Conservation (phyloP, 306 rosid genomes). For the Fragaria vesca region DNA sequence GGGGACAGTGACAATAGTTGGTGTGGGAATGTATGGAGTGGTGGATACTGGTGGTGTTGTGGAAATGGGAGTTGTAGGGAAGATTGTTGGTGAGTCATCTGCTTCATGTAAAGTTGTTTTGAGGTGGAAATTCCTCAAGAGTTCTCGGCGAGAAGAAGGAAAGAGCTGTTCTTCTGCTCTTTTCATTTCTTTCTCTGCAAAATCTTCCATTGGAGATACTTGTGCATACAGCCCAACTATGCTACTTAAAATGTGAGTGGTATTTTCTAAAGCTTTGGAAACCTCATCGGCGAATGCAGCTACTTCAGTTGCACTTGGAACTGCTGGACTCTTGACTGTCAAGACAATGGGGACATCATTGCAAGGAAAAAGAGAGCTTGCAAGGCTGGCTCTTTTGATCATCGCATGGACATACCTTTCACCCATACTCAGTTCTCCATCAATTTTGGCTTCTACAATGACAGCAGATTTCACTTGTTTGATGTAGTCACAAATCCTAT, state of each 20-base stretch:
- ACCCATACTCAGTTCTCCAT: conserved; percentile 36
- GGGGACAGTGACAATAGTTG: conserved; percentile 73
- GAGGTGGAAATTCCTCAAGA: conserved; percentile 27
- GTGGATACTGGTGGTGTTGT: conserved; percentile 35
- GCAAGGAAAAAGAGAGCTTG: conserved; percentile 46
- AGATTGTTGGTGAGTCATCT: conserved; percentile 49
- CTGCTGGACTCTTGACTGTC: conserved; percentile 38
- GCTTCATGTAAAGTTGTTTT: conserved; percentile 42
- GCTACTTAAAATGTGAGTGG: conserved; percentile 31
- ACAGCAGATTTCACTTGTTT: conserved; percentile 45
- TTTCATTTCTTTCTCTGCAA: conserved; percentile 40
- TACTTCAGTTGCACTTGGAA: conserved; percentile 39
- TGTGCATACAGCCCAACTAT: conserved; percentile 50
- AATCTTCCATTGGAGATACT: conserved; percentile 40
- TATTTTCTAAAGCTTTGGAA: conserved; percentile 45
- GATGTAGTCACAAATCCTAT: conserved; percentile 36
- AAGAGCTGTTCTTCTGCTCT: conserved; percentile 47
- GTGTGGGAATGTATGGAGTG: conserved; percentile 52
- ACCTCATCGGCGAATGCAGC: conserved; percentile 40
- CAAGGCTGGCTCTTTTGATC: conserved; percentile 37
- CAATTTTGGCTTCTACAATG: conserved; percentile 47
- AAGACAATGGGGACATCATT: conserved; percentile 49
- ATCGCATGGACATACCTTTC: conserved; percentile 41
- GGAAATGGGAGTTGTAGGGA: conserved; percentile 52
- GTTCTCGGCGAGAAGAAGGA: conserved; percentile 39